Evolutionary conservation across 495 filamentous ascomycete genomes (phyloP).

Genomic region (Penicillium canescens): DNA sequence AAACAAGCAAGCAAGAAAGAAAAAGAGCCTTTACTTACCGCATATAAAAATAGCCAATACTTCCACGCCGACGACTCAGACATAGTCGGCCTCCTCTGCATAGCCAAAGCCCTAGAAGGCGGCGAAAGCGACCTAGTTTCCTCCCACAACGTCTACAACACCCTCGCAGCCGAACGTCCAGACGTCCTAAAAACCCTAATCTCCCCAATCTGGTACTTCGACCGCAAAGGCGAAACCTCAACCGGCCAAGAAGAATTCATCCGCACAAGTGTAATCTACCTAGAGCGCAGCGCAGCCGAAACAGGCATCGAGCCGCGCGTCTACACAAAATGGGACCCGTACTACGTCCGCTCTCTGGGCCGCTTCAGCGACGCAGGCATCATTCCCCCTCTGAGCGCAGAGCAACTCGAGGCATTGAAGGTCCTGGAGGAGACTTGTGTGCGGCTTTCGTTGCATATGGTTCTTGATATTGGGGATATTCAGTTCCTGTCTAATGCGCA

Average conservation of each 20-base stretch:
- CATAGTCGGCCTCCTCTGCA: conserved; percentile 82
- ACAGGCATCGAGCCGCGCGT: neutral
- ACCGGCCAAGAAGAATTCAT: conserved; percentile 76
- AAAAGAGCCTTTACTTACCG: too few relatives aligned
- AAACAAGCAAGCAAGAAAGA: neutral
- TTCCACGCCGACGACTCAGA: conserved; percentile 84
- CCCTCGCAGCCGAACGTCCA: conserved; percentile 69
- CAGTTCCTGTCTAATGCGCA: conserved; percentile 74
- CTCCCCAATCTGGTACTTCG: conserved; percentile 87
- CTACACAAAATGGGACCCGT: conserved; percentile 71
- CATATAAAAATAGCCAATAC: conserved; percentile 44
- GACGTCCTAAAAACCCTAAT: conserved; percentile 76
- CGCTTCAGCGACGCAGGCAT: conserved; percentile 66
- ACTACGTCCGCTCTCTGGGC: conserved; percentile 67
- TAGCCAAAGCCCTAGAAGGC: conserved; percentile 74
- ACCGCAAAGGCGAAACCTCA: conserved; percentile 84
- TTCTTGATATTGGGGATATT: conserved; percentile 77
- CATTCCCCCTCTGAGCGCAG: conserved; percentile 64
- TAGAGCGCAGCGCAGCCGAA: conserved; percentile 52
- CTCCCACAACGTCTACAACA: conserved; percentile 81
- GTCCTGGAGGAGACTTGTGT: conserved; percentile 69
- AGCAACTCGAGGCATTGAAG: conserved; percentile 62
- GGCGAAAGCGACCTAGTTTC: conserved; percentile 84
- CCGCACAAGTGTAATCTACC: conserved; percentile 69
- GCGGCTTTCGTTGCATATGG: conserved; percentile 68